Base-by-base conservation (phyloP, 2,329 filamentous ascomycete species). In the Aspergillus pseudoglaucus region DNA sequence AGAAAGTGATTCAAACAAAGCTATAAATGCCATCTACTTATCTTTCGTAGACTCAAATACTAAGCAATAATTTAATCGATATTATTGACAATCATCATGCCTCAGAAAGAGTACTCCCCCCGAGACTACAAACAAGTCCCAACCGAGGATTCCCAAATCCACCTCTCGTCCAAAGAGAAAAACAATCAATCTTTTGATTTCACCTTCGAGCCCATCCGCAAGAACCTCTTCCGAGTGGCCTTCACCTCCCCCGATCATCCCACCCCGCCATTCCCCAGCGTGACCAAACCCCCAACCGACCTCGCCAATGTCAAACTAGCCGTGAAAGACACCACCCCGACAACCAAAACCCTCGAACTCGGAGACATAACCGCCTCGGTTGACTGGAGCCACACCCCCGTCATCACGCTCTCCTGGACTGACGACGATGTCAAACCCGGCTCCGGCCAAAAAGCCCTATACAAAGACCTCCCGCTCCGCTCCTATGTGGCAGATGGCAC, bases 161-260 rank as follows among this genome's bases (percentile, higher is more conserved):
- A 82, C 30, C 64, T 65, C 39, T 76, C 73, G 5, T 60, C 55
- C 15, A 66, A 70, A 32, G 59, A 52, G 6, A 18, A 18, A 9
- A 51, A 62, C 6, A 64, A 73, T 2, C 66, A 61, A 22, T 53
- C 71, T 0, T 79, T 81, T 50, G 64, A 74, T 14, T 88, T 87
- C 60, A 73, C 73, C 0, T 85, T 88, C 52, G 80, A 87, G 59
- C 74, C 78, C 0, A 57, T 88, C 25, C 75, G 77, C 14, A 71
- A 76, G 17, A 83, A 83, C 44, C 68, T 87, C 14, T 88, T 87
- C 66, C 74, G 84, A 38, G 85, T 84, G 1, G 83, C 81, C 0
- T 87, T 87, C 59, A 76, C 78, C 1, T 83, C 84, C 0, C 59
- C 72, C 12, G 72, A 74, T 2, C 83, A 87, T 57, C 80, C 80